Evolutionary conservation across 352 stramenopile species (phyloP), one percentile per base, ranked within the genome.

Genomic region (Phytopythium cucurbitacearum): DNA sequence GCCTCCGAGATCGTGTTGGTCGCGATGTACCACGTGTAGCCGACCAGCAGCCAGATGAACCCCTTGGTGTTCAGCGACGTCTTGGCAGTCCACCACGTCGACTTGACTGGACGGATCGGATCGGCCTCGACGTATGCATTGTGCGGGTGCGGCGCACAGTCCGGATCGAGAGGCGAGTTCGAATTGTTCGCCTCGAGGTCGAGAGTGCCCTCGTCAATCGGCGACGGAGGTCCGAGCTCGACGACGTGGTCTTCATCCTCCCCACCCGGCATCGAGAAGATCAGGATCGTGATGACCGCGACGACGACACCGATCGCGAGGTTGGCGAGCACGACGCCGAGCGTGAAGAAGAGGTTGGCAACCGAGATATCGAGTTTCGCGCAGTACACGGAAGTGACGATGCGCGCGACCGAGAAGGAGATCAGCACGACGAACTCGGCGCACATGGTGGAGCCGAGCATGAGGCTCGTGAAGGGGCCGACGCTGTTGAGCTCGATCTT

Each of bases 401-500:
- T 80, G 35, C 79, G 69, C 37, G 79, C 73, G 43, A 89, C 54
- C 2, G 76, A 87, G 55, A 89, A 89, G 3, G 73, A 85, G 12
- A 89, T 59, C 16, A 89, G 67, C 49, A 89, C 79, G 9, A 89
- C 65, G 36, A 89, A 87, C 57, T 89, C 79, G 40, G 79, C 73
- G 4, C 62, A 75, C 79, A 89, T 89, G 6, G 74, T 86, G 7
- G 72, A 64, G 7, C 79, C 79, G 10, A 89, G 64, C 79, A 87
- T 87, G 46, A 89, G 64, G 57, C 82, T 87, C 5, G 79, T 89
- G 56, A 89, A 89, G 5, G 74, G 74, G 2, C 79, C 79, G 42
- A 85, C 79, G 33, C 76, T 85, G 45, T 89, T 85, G 50, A 87
- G 67, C 51, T 89, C 77, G 48, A 86, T 89, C 63, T 89, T 86